Evolutionary conservation across 2,329 filamentous ascomycete genomes (phyloP).

Genomic region (Seiridium cupressi): DNA sequence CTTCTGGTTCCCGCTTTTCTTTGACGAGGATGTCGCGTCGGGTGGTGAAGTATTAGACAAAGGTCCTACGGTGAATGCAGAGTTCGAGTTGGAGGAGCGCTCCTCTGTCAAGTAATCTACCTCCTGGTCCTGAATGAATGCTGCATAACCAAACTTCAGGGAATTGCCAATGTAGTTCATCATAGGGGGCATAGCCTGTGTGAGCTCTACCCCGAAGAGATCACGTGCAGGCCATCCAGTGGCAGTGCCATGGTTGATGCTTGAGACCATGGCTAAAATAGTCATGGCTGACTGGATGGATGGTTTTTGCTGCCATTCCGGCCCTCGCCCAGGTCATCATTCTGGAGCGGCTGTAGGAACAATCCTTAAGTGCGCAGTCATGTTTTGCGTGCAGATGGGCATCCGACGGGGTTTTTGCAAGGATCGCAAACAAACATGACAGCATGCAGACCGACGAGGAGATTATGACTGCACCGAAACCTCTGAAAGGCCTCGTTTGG

Average conservation of each 20-base stretch:
- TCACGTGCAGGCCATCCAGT: background rate
- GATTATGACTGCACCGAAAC: no score
- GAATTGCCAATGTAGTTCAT: background rate
- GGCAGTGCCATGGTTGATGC: background rate
- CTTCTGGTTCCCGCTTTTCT: constrained; percentile 21
- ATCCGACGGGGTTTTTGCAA: no score
- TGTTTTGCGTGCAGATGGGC: no score
- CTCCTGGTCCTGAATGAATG: background rate
- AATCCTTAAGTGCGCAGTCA: no score
- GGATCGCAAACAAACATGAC: no score
- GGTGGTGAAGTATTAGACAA: background rate
- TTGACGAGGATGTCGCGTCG: background rate
- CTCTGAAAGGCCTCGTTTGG: no score
- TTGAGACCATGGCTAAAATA: no score
- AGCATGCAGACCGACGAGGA: no score
- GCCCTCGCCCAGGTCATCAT: no score
- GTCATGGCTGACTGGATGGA: background rate
- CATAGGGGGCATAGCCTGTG: background rate
- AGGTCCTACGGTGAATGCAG: background rate
- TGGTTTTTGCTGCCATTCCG: background rate
- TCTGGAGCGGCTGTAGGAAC: no score
- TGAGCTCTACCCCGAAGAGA: background rate
- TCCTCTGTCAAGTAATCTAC: background rate
- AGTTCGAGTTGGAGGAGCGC: background rate
- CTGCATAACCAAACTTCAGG: background rate